Evolutionary conservation across 257 asterid species (phyloP), one percentile per base, ranked within the genome.

Genomic region (Haberlea rhodopensis): DNA sequence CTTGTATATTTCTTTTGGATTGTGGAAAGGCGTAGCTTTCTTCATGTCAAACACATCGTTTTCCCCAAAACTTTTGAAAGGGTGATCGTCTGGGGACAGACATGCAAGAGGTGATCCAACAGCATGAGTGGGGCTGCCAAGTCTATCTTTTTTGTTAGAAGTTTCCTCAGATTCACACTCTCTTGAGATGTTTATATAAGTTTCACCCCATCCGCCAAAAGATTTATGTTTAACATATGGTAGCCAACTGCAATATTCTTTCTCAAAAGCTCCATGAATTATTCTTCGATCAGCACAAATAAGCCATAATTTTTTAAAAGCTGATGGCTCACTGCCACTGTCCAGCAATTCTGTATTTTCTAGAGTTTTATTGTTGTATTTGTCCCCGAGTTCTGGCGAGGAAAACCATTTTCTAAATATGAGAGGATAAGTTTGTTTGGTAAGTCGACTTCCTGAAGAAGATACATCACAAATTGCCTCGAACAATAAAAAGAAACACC

Each of bases 51-150:
- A 28, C 58, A 78, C 27, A 72, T 72, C 87, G 62, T 85, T 79
- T 67, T 76, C 81, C 67, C 87, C 80, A 20, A 73, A 79, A 80
- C 78, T 78, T 78, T 81, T 74, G 70, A 92, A 85, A 77, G 95
- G 95, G 83, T 89, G 95, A 79, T 84, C 91, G 76, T 84, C 84
- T 45, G 99, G 94, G 20, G 90, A 75, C 46, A 86, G 76, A 71
- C 90, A 87, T 55, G 98, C 92, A 76, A 81, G 73, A 73, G 98
- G 98, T 24, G 98, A 91, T 72, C 96, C 95, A 54, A 79, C 82
- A 49, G 84, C 79, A 69, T 72, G 83, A 61, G 75, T 63, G 40
- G 91, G 88, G 75, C 91, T 85, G 65, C 77, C 85, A 66, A 71
- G 71, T 67, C 71, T 79, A 72, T 85, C 88, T 70, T 89, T 94